Conservation (phyloP, 2,329 filamentous ascomycete species). For the Cladosporium sp. region DNA sequence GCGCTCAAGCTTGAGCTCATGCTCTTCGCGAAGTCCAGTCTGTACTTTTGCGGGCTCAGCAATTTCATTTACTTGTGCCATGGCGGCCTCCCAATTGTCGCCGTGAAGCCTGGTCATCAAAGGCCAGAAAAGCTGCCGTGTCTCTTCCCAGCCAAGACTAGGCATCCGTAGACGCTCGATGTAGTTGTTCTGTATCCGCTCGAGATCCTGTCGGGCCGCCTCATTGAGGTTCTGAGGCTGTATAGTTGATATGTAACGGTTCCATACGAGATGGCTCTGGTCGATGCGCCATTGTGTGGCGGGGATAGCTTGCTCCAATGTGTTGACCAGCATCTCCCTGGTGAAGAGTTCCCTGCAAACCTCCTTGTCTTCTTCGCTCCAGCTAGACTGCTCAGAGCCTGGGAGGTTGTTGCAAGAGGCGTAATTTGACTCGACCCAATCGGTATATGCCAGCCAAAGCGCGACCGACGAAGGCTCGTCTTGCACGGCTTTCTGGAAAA, state of each 20-base stretch:
- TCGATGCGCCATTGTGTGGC: slow-evolving; percentile 69
- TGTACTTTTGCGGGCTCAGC: slow-evolving; percentile 61
- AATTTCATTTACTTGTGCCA: slow-evolving; percentile 63
- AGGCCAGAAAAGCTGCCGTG: slow-evolving; percentile 68
- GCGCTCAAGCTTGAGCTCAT: slow-evolving; percentile 62
- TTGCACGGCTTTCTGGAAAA: slow-evolving; percentile 64
- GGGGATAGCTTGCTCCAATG: slow-evolving; percentile 69
- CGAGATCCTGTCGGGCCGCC: slow-evolving; percentile 49
- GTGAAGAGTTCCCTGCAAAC: slow-evolving; percentile 70
- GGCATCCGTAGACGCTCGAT: slow-evolving; percentile 67
- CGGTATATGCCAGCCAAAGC: slow-evolving; percentile 73
- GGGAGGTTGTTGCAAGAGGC: slow-evolving; percentile 57
- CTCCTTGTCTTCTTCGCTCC: slow-evolving; percentile 63
- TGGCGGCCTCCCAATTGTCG: slow-evolving; percentile 68
- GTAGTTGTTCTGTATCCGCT: slow-evolving; percentile 65
- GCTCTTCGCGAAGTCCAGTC: slow-evolving; percentile 55
- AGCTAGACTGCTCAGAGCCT: slow-evolving; percentile 40
- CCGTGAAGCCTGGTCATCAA: slow-evolving; percentile 64
- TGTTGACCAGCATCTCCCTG: slow-evolving; percentile 60
- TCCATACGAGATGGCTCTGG: slow-evolving; percentile 76
- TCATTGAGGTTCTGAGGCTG: slow-evolving; percentile 57
- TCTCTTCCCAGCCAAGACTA: slow-evolving; percentile 70
- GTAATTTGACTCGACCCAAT: slow-evolving; percentile 72
- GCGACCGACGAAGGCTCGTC: slow-evolving; percentile 71
- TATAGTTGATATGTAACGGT: slow-evolving; percentile 61